Conservation (phyloP, 495 filamentous ascomycete genomes). For the Staphylotrichum longicolle region DNA sequence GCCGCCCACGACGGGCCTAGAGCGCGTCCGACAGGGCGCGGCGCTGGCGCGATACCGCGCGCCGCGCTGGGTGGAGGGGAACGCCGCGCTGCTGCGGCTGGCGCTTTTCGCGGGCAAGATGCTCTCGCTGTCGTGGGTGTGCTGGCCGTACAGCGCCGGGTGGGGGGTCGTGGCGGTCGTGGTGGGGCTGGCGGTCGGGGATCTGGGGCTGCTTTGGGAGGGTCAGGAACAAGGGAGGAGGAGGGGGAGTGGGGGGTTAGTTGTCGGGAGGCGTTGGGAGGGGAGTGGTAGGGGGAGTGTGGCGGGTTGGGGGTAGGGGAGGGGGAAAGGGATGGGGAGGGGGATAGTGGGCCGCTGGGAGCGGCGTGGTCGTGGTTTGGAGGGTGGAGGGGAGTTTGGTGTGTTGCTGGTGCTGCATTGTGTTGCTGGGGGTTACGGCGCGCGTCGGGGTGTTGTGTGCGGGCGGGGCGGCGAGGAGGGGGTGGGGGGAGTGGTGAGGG, state of each 20-base stretch:
- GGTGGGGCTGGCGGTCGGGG: conserved; percentile 40
- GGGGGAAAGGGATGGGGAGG: not conserved
- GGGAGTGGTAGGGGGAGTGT: too few relatives aligned
- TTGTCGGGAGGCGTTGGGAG: too few relatives aligned
- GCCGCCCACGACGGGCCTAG: conserved; percentile 48
- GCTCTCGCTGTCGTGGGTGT: conserved; percentile 39
- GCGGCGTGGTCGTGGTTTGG: conserved; percentile 25
- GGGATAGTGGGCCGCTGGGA: conserved; percentile 1
- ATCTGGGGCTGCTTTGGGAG: conserved; percentile 24
- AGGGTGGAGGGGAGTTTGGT: conserved; percentile 39
- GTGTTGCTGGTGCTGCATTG: conserved; percentile 41
- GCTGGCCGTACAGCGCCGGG: conserved; percentile 46
- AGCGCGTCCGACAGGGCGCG: conserved; percentile 38
- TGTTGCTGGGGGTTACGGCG: conserved; percentile 37
- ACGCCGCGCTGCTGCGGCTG: conserved; percentile 35
- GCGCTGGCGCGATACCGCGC: conserved; percentile 33
- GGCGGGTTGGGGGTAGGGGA: too few relatives aligned
- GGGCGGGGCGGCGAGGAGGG: conserved; percentile 22
- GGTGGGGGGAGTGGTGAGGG: conserved; percentile 40
- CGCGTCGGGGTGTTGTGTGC: conserved; percentile 42
- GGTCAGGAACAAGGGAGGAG: conserved; percentile 17
- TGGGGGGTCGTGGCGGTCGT: conserved; percentile 36
- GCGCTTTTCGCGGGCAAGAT: conserved; percentile 42
- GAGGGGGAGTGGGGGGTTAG: not conserved
- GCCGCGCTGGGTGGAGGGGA: conserved; percentile 24